These are phyloP conservation scores for Aureobasidium sp. DNA, from an alignment of 2,329 filamentous ascomycete genomes.

Conservation along the genomic window DNA sequence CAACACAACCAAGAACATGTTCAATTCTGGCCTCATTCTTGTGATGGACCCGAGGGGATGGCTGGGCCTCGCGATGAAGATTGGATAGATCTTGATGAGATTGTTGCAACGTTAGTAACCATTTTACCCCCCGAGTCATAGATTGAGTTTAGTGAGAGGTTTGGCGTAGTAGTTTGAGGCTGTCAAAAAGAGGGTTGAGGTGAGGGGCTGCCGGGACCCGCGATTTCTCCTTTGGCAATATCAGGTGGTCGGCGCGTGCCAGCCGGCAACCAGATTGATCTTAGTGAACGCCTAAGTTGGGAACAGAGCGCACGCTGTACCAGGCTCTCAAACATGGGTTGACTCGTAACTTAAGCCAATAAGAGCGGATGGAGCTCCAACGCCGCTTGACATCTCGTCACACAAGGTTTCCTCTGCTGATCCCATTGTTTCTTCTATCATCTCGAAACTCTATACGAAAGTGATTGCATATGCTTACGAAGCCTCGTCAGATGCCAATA, in stretches of 20 bases:
- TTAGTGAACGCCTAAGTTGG: slow-evolving; percentile 7
- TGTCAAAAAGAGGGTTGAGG: slow-evolving; percentile 11
- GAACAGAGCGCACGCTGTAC: slow-evolving; percentile 4
- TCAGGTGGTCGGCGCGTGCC: slow-evolving; percentile 7
- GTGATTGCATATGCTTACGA: neutral
- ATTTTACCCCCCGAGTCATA: slow-evolving; percentile 2
- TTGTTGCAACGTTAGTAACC: slow-evolving; percentile 1
- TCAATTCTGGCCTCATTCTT: neutral
- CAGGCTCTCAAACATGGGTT: neutral
- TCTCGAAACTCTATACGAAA: neutral
- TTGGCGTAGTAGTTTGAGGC: slow-evolving; percentile 10
- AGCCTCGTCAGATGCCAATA: neutral
- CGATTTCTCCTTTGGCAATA: slow-evolving; percentile 9
- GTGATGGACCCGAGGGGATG: neutral
- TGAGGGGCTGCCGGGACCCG: slow-evolving; percentile 11
- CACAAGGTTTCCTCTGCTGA: neutral
- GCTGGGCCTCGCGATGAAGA: neutral
- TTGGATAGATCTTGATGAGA: slow-evolving; percentile 6
- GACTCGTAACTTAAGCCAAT: slow-evolving; percentile 3
- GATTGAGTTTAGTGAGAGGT: slow-evolving; percentile 9
- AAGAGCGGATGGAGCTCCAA: slow-evolving; percentile 24
- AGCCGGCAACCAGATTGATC: slow-evolving; percentile 4
- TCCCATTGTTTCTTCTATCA: neutral
- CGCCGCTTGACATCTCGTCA: slow-evolving; percentile 14
- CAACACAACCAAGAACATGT: neutral